Evolutionary conservation across 768 basidiomycete genomes (phyloP).

Genomic region (Boletus huronensis): DNA sequence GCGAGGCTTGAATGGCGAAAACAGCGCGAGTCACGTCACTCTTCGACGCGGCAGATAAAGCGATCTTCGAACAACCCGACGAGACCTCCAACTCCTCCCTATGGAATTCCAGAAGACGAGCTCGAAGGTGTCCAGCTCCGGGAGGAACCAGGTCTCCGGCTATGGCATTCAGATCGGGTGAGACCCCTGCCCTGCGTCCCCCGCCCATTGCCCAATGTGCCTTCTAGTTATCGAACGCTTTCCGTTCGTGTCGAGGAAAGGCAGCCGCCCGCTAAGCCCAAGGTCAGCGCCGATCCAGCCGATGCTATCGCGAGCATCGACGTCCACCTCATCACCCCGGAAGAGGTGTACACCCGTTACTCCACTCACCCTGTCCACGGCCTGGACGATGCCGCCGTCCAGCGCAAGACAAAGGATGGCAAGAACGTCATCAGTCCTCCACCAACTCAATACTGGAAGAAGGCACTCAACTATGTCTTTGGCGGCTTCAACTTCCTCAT

Average conservation of each 20-base stretch:
- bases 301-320: conserved; percentile 44
- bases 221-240: conserved; percentile 38
- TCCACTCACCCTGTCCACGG: conserved; percentile 43
- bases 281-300: conserved; percentile 29
- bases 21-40: conserved; percentile 1
- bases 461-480: conserved; percentile 50
- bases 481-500: conserved; percentile 58
- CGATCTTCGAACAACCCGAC: too few relatives aligned
- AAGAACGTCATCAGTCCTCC: conserved; percentile 51
- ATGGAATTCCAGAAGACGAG: conserved; percentile 20
- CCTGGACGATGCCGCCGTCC: conserved; percentile 40
- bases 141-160: conserved; percentile 11
- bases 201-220: not conserved
- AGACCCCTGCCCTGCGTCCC: not conserved
- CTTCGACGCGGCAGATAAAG: conserved; percentile 1
- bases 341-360: conserved; percentile 44
- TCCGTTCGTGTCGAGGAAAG: conserved; percentile 40
- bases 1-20: conserved; percentile 19
- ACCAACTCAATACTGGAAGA: conserved; percentile 45
- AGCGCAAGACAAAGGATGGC: conserved; percentile 38
- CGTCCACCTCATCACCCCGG: conserved; percentile 41
- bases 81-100: not conserved
- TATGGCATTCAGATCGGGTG: conserved; percentile 32
- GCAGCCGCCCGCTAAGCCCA: conserved; percentile 15
- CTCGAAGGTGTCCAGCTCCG: conserved; percentile 15